phyloP scores from a whole-genome alignment of 768 basidiomycete genomes.

The Dentipellis fragilis region DNA sequence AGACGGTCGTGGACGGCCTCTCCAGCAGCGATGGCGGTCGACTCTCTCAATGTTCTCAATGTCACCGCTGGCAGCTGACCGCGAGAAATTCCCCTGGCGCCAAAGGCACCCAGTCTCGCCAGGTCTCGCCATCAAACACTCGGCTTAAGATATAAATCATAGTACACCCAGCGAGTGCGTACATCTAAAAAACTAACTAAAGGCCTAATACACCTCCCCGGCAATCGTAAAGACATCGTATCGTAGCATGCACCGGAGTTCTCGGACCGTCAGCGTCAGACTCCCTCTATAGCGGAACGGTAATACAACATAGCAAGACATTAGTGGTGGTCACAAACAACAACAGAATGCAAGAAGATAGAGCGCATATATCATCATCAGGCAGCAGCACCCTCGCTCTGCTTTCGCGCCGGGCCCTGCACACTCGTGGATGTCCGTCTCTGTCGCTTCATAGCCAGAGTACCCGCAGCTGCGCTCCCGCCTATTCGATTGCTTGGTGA shows the following conservation, averaged over 20 bases:
- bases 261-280: background rate
- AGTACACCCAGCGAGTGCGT: too few species aligned
- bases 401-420: constrained; percentile 6
- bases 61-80: background rate
- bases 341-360: background rate
- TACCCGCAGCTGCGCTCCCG: constrained; percentile 15
- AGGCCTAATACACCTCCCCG: too few species aligned
- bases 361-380: background rate
- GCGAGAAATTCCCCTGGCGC: background rate
- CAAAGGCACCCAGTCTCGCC: background rate
- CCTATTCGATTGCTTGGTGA: constrained; percentile 24
- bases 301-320: constrained; percentile 3
- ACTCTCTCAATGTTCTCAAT: background rate
- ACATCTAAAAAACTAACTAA: too few species aligned
- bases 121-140: background rate
- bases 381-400: constrained; percentile 6
- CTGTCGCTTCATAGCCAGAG: constrained; percentile 62
- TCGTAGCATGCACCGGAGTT: too few species aligned
- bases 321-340: background rate
- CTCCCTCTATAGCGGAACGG: background rate
- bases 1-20: background rate
- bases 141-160: too few species aligned
- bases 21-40: constrained; percentile 1
- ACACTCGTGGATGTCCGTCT: constrained; percentile 51
- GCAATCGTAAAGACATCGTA: too few species aligned